Conservation (phyloP, 1,139 yeast genomes). For the Hyphopichia buzzinii region DNA sequence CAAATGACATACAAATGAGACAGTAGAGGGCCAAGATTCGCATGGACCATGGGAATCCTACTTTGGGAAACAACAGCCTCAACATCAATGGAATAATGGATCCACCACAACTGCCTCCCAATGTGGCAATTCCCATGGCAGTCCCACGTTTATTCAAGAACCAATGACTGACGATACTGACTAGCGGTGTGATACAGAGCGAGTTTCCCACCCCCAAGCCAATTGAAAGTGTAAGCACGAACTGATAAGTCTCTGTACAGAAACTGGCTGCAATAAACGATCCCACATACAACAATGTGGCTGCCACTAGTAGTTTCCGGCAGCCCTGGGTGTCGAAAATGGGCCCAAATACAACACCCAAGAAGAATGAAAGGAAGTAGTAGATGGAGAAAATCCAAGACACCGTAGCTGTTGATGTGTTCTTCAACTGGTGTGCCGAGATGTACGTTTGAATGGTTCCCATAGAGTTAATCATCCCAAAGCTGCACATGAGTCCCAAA, state of each 20-base stretch:
- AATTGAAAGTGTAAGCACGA: constrained; percentile 32
- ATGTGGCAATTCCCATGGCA: constrained; percentile 37
- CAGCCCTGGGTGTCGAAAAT: constrained; percentile 36
- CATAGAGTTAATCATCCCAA: constrained; percentile 33
- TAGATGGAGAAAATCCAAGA: constrained; percentile 37
- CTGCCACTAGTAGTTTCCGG: constrained; percentile 21
- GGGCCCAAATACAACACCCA: constrained; percentile 37
- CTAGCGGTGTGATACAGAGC: constrained; percentile 33
- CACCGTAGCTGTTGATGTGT: constrained; percentile 15
- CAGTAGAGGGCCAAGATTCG: constrained; percentile 34
- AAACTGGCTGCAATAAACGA: constrained; percentile 37
- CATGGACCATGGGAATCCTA: constrained; percentile 37
- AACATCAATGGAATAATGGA: constrained; percentile 34
- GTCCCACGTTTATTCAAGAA: constrained; percentile 31
- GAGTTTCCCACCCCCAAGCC: constrained; percentile 37
- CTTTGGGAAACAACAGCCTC: constrained; percentile 25
- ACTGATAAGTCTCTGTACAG: constrained; percentile 30
- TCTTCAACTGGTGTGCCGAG: constrained; percentile 29
- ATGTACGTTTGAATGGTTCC: constrained; percentile 38
- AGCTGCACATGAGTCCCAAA: constrained; percentile 29
- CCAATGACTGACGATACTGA: constrained; percentile 42
- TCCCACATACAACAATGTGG: constrained; percentile 25
- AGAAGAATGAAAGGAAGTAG: constrained; percentile 27
- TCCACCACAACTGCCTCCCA: constrained; percentile 43
- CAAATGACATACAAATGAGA: constrained; percentile 24